Conservation (phyloP, 768 basidiomycete species). For the Boletus barrowsii region DNA sequence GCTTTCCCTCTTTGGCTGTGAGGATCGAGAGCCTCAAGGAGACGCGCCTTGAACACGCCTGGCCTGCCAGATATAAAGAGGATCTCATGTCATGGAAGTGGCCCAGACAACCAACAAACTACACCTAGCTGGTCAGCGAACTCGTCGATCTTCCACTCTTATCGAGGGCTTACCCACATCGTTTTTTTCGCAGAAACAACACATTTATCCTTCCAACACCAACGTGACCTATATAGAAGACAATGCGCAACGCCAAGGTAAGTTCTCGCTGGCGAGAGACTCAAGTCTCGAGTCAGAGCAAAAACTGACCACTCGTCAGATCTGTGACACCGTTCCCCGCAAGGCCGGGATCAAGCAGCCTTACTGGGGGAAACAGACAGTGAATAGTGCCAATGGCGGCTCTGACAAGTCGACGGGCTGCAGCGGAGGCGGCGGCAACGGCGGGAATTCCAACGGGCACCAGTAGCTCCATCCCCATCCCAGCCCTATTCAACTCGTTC, state of each 20-base stretch:
- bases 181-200: conserved; percentile 3
- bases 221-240: background rate
- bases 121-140: conserved; percentile 10
- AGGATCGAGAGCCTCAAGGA: background rate
- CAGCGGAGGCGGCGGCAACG: background rate
- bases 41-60: background rate
- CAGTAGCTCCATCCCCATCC: too few relatives aligned
- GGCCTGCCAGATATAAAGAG: conserved; percentile 18
- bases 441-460: background rate
- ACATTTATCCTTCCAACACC: background rate
- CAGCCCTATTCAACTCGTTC: background rate
- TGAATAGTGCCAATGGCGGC: background rate
- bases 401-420: background rate
- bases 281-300: background rate
- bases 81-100: background rate
- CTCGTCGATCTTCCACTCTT: background rate
- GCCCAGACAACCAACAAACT: background rate
- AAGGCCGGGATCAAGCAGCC: conserved; percentile 11
- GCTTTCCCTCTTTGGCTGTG: background rate
- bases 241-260: conserved; percentile 14
- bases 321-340: background rate
- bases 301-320: conserved; percentile 8
- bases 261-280: background rate
- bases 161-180: background rate
- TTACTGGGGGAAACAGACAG: background rate